Base-by-base conservation (phyloP, 345 rosid species). In the Gossypium turneri region DNA sequence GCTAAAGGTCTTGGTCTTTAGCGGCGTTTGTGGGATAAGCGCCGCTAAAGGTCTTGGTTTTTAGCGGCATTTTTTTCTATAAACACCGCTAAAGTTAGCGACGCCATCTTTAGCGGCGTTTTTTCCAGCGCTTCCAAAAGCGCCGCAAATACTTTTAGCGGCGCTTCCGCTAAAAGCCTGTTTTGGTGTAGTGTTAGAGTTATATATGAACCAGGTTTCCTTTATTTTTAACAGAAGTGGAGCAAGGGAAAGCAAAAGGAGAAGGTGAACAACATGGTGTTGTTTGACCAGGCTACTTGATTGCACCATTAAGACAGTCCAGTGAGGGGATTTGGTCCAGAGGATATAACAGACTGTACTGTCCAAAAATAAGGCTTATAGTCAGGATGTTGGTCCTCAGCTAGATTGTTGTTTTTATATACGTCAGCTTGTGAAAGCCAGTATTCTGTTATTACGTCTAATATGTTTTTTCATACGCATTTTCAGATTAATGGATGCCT, bases 211-310 rank as follows among this genome's bases (percentile, higher is more conserved):
- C 2, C 62, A 53, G 10, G 48, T 22, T 47, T 48, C 13, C 8
- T 12, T 22, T 13, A 12, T 73, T 7, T 73, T 57, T 47, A 62
- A 82, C 86, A 90, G 94, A 91, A 91, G 85, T 91, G 94, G 97
- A 89, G 94, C 84, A 91, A 91, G 82, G 97, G 93, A 74, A 89
- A 91, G 89, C 97, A 91, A 79, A 91, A 91, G 92, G 97, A 91
- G 86, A 91, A 61, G 66, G 66, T 61, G 44, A 61, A 61, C 66
- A 61, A 61, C 20, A 61, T 61, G 66, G 66, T 61, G 38, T 9
- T 61, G 43, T 61, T 61, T 61, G 66, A 61, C 19, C 34, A 27
- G 1, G 66, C 66, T 61, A 61, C 66, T 2, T 2, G 13, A 17
- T 20, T 34, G 20, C 2, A 19, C 22, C 12, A 20, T 12, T 59